A percentile compares a stretch with the other conserved stretches of the same genome.
These are phyloP conservation scores for Phanerodontia chrysosporium DNA, from an alignment of 768 basidiomycete species.

Conservation along the genomic window DNA sequence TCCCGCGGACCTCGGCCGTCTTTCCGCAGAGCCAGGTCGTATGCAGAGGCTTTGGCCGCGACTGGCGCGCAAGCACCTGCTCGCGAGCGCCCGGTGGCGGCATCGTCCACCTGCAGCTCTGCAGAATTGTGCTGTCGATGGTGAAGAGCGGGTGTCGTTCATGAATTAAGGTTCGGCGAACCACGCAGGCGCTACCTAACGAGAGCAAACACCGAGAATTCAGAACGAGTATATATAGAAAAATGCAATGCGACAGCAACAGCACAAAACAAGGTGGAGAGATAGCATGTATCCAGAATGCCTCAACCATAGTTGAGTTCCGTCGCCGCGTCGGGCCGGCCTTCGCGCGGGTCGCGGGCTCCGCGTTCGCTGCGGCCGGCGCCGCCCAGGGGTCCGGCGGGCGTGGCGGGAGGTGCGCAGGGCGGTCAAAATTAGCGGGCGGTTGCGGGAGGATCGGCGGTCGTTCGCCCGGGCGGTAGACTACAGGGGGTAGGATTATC, in stretches of 20 bases:
- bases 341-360: background rate
- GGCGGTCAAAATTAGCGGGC: background rate
- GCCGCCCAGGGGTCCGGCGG: conserved; percentile 1
- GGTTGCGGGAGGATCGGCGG: conserved; percentile 9
- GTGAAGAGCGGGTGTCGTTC: conserved; percentile 14
- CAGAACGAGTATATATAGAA: background rate
- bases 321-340: conserved; percentile 14
- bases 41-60: conserved; percentile 12
- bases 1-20: conserved; percentile 20
- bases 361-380: background rate
- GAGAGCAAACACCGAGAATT: no score
- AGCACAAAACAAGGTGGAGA: background rate
- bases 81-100: conserved; percentile 14
- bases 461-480: conserved; percentile 18
- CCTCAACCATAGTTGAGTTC: conserved; percentile 30
- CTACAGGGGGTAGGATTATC: conserved; percentile 16
- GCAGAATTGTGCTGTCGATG: conserved; percentile 23
- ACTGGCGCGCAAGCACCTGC: conserved; percentile 19
- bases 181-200: no score
- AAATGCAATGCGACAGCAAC: conserved; percentile 8
- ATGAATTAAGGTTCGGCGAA: no score
- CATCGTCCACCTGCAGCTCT: conserved; percentile 4
- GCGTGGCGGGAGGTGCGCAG: conserved; percentile 8
- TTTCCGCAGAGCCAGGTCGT: conserved; percentile 13
- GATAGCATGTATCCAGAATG: background rate